These are phyloP conservation scores for Puccinia coronata DNA, from an alignment of 1,284 basidiomycete genomes.

Conservation along the genomic window DNA sequence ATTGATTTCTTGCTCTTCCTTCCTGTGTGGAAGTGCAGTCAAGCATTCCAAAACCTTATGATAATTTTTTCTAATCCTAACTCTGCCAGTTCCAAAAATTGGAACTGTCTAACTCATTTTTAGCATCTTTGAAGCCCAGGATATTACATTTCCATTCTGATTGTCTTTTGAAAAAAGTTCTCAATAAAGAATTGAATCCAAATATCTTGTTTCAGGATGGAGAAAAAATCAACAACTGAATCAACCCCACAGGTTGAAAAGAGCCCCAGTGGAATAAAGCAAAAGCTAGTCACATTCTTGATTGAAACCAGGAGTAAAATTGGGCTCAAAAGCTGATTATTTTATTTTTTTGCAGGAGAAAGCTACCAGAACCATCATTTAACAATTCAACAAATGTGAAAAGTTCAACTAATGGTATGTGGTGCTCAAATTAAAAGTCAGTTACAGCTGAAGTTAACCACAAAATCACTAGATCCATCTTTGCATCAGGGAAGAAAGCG, in stretches of 20 bases:
- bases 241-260: not conserved
- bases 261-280: not conserved
- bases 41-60: not conserved
- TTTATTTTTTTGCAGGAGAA: slow-evolving; percentile 1
- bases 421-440: not conserved
- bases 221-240: not conserved
- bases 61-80: not conserved
- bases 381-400: not conserved
- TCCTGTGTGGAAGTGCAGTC: not conserved
- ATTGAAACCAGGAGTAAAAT: not conserved
- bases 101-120: no score
- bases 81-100: not conserved
- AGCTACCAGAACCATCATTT: slow-evolving; percentile 17
- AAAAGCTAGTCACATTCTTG: not conserved
- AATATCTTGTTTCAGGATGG: not conserved
- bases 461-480: slow-evolving; percentile 62
- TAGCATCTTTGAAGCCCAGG: no score
- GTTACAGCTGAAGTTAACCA: slow-evolving; percentile 62
- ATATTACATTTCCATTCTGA: no score
- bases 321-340: not conserved
- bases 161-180: not conserved
- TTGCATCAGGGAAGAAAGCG: slow-evolving; percentile 76
- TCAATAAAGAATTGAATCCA: not conserved
- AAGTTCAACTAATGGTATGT: not conserved
- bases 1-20: not conserved